Evolutionary conservation across 2,329 filamentous ascomycete genomes (phyloP), one percentile per base, ranked within the genome.

Genomic region (Fulvia fulva): DNA sequence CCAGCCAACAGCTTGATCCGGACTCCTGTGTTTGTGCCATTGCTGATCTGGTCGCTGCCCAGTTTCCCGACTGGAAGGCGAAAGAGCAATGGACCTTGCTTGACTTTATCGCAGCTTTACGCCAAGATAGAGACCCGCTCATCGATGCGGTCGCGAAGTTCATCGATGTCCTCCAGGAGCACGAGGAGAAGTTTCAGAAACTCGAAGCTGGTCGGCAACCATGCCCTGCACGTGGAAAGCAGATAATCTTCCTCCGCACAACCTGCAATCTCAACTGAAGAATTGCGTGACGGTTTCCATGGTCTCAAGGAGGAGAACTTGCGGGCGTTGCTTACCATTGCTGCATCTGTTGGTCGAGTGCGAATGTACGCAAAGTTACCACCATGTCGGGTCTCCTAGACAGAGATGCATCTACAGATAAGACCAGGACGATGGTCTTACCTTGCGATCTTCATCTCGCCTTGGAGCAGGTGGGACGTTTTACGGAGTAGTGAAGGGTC

Each of bases 31-130:
- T 22, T 7, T 65, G 63, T 37, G 55, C 57, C 6, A 50, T 62
- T 21, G 58, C 58, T 5, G 57, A 61, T 21, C 51, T 60, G 34
- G 25, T 64, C 9, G 32, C 46, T 30, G 30, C 49, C 8, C 60
- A 60, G 28, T 60, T 60, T 16, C 55, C 55, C 6, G 53, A 58
- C n/a, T 64, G 62, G 62, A 64, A 58, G 6, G 34, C 57, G 51
- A 61, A 62, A 43, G 62, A 59, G 52, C 30, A 43, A 2, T 63
- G 61, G 58, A 47, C 58, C 2, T 16, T 65, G n/a, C 41, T 53
- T 5, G 63, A 65, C 28, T 65, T 65, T 30, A 59, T 61, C 9
- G 22, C 51, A 14, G 58, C 61, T 19, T 32, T 65, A 12, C 56
- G 58, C 28, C 49, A 63, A 51, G 61, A 63, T 14, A 59, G 61